Conservation (phyloP, 768 basidiomycete species). For the Coprinopsis cinerea region DNA sequence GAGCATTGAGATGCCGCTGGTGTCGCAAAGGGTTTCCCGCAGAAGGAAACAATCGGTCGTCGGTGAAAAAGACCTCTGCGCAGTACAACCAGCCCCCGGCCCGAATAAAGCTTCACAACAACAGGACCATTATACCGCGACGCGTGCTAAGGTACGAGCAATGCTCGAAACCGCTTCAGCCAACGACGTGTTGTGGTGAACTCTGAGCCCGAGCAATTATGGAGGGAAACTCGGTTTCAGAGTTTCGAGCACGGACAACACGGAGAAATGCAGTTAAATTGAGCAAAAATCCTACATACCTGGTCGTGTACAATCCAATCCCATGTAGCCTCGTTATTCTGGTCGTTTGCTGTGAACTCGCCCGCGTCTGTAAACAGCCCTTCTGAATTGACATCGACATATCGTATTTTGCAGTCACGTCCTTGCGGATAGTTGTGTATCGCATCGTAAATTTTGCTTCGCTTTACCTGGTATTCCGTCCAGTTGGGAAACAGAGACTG, state of each 20-base stretch:
- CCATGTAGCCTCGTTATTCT: slow-evolving; percentile 30
- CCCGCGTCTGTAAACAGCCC: slow-evolving; percentile 32
- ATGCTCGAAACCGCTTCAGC: too few species aligned
- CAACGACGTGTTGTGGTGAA: too few species aligned
- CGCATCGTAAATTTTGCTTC: slow-evolving; percentile 34
- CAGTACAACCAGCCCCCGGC: too few species aligned
- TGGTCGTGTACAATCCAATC: slow-evolving; percentile 22
- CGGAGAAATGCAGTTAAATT: background rate
- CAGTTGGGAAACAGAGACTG: slow-evolving; percentile 51
- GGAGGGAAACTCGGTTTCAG: background rate
- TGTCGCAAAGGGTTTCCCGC: background rate
- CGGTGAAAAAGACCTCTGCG: background rate
- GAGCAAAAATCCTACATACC: slow-evolving; percentile 28
- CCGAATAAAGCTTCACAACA: too few species aligned
- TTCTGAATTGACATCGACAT: slow-evolving; percentile 33
- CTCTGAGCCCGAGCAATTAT: too few species aligned
- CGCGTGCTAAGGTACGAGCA: too few species aligned
- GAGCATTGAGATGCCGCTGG: slow-evolving; percentile 2
- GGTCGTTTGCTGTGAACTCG: slow-evolving; percentile 18
- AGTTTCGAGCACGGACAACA: background rate
- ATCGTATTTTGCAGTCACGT: slow-evolving; percentile 26
- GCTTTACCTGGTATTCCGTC: slow-evolving; percentile 39
- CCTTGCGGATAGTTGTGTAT: slow-evolving; percentile 26
- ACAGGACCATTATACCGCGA: too few species aligned
- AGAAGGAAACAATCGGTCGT: background rate